phyloP scores from a whole-genome alignment of 1,139 yeast genomes.

The Debaryomyces fabryi region DNA sequence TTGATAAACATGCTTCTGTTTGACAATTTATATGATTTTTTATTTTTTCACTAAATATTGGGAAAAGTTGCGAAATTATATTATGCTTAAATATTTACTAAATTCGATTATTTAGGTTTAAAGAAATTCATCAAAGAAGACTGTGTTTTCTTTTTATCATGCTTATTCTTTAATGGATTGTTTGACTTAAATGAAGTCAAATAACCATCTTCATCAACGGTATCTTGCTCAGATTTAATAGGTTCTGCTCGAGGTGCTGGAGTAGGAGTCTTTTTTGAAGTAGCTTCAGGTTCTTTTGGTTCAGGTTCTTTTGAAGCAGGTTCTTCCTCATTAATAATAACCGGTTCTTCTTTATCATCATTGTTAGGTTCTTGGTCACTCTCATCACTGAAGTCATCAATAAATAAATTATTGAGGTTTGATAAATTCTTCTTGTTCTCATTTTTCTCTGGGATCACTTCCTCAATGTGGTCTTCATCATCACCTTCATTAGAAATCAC shows the following conservation, averaged over 20 bases:
- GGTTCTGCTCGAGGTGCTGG: not conserved
- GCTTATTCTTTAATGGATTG: constrained; percentile 17
- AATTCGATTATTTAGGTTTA: constrained; percentile 9
- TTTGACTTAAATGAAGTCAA: constrained; percentile 31
- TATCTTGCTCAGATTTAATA: constrained; percentile 8
- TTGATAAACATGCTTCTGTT: not conserved
- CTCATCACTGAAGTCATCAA: constrained; percentile 20
- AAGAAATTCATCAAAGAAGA: constrained; percentile 46
- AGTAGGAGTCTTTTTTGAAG: not conserved
- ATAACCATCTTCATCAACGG: constrained; percentile 46
- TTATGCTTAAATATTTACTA: too few relatives aligned
- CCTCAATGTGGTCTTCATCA: constrained; percentile 18
- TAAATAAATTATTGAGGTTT: constrained; percentile 21
- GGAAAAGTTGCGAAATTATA: not conserved
- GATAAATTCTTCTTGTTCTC: constrained; percentile 11
- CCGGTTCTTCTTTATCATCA: constrained; percentile 13
- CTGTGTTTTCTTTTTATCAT: constrained; percentile 34
- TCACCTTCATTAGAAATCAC: constrained; percentile 30
- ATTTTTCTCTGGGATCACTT: constrained; percentile 9
- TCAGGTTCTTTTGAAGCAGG: constrained; percentile 11
- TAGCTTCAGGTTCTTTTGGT: constrained; percentile 19
- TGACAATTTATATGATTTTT: not conserved
- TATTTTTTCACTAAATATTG: not conserved
- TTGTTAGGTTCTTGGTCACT: constrained; percentile 11
- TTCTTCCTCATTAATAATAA: constrained; percentile 13